phyloP scores from a whole-genome alignment of 192 early-diverging fungal species.

The Neocallimastix lanati region DNA sequence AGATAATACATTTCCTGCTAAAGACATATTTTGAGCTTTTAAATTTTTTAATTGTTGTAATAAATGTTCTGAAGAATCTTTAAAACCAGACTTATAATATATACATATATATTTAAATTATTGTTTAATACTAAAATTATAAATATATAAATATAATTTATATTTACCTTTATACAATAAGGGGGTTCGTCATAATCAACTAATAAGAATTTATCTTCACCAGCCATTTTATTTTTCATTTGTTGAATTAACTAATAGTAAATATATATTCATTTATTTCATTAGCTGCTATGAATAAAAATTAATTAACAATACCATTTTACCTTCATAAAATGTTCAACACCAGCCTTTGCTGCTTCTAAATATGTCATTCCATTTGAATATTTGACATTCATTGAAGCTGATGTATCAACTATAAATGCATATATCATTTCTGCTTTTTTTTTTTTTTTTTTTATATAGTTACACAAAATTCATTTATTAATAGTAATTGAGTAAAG shows the following conservation, averaged over 20 bases:
- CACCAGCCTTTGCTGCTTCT: conserved; percentile 53
- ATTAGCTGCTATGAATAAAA: too few relatives aligned
- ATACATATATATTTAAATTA: not conserved
- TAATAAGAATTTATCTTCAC: conserved; percentile 54
- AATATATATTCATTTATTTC: too few relatives aligned
- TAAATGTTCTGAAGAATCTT: conserved; percentile 15
- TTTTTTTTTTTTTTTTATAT: too few relatives aligned
- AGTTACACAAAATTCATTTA: too few relatives aligned
- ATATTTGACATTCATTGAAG: conserved; percentile 58
- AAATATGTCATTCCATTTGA: conserved; percentile 35
- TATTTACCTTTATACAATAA: conserved; percentile 26
- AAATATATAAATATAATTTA: not conserved
- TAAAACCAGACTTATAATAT: not conserved
- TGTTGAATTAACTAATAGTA: conserved; percentile 12
- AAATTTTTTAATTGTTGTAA: conserved; percentile 42
- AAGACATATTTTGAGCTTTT: conserved; percentile 41
- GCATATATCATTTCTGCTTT: conserved; percentile 14
- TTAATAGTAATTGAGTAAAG: too few relatives aligned
- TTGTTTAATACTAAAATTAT: too few relatives aligned
- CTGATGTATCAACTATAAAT: conserved; percentile 67
- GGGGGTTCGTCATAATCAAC: conserved; percentile 41
- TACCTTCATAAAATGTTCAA: conserved; percentile 58
- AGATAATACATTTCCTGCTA: conserved; percentile 42
- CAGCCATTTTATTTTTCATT: not conserved
- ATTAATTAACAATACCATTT: too few relatives aligned